Percentiles rank a stretch among this genome's conserved stretches.
Evolutionary conservation across 2,329 filamentous ascomycete species (phyloP).

Genomic region (Magnaporthiopsis rhizophila): DNA sequence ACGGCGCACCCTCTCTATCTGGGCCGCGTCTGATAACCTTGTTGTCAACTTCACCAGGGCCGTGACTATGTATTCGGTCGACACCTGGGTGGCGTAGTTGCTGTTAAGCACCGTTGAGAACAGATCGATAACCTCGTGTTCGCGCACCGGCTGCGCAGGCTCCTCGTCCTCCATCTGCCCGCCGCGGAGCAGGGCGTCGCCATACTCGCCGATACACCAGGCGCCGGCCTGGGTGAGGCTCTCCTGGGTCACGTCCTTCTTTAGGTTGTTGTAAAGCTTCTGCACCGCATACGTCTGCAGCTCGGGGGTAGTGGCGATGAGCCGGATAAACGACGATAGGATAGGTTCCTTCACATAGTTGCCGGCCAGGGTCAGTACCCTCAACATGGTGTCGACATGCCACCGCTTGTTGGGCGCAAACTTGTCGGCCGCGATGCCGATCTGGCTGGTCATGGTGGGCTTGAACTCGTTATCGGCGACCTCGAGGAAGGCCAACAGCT

Average conservation of each 20-base stretch:
- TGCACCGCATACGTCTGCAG: constrained; percentile 94
- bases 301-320: constrained; percentile 90
- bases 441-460: constrained; percentile 95
- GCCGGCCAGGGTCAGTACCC: constrained; percentile 85
- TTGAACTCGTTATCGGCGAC: constrained; percentile 99
- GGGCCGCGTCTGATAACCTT: constrained; percentile 71
- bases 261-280: constrained; percentile 83
- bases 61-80: constrained; percentile 93
- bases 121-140: constrained; percentile 87
- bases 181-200: constrained; percentile 78
- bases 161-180: constrained; percentile 94
- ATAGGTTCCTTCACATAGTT: constrained; percentile 99
- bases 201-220: constrained; percentile 98
- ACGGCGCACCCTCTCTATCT: constrained; percentile 76
- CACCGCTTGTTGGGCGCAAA: constrained; percentile 96
- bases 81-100: constrained; percentile 83
- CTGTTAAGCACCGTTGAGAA: constrained; percentile 89
- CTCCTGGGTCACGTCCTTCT: constrained; percentile 96
- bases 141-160: constrained; percentile 69
- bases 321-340: constrained; percentile 87
- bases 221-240: constrained; percentile 86
- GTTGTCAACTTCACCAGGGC: constrained; percentile 93
- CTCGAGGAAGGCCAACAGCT: constrained; percentile 89
- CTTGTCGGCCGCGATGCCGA: constrained; percentile 91
- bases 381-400: constrained; percentile 97